Conservation (phyloP, 2,329 filamentous ascomycete species). For the Sordariomycetes sp. region DNA sequence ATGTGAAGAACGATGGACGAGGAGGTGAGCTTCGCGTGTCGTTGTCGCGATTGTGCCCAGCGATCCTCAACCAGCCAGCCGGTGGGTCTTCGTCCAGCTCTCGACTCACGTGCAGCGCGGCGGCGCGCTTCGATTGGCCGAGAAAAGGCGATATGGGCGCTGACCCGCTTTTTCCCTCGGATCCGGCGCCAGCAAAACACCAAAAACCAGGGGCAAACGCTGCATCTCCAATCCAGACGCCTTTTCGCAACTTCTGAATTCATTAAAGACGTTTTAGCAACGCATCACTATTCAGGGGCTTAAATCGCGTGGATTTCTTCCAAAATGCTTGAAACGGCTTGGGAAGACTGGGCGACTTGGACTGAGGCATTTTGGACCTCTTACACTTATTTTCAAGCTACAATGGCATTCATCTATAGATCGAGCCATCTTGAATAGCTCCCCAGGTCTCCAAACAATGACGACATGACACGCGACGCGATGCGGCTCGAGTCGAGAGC, state of each 20-base stretch:
- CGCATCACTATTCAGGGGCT: too few species aligned
- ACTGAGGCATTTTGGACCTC: too few species aligned
- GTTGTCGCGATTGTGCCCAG: slow-evolving; percentile 2
- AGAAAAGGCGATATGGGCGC: neutral
- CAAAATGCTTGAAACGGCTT: too few species aligned
- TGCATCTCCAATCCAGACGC: too few species aligned
- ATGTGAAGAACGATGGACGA: slow-evolving; percentile 1
- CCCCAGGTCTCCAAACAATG: slow-evolving; percentile 4
- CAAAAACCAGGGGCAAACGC: slow-evolving; percentile 1
- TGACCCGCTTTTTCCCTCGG: neutral
- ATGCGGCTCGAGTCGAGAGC: slow-evolving; percentile 2
- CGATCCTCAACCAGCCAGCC: neutral
- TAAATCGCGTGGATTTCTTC: too few species aligned
- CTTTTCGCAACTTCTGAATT: neutral
- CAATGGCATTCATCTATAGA: slow-evolving; percentile 1
- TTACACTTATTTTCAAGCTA: too few species aligned
- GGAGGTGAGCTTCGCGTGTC: slow-evolving; percentile 2
- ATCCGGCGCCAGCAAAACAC: neutral
- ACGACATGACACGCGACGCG: slow-evolving; percentile 3
- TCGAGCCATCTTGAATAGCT: neutral
- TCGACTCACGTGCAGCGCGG: neutral
- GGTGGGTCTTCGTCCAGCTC: neutral
- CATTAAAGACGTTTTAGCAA: too few species aligned
- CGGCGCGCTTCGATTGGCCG: too few species aligned
- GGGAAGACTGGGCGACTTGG: too few species aligned